Conservation (phyloP, 1,284 basidiomycete genomes). For the Paramarasmius palmivorus region DNA sequence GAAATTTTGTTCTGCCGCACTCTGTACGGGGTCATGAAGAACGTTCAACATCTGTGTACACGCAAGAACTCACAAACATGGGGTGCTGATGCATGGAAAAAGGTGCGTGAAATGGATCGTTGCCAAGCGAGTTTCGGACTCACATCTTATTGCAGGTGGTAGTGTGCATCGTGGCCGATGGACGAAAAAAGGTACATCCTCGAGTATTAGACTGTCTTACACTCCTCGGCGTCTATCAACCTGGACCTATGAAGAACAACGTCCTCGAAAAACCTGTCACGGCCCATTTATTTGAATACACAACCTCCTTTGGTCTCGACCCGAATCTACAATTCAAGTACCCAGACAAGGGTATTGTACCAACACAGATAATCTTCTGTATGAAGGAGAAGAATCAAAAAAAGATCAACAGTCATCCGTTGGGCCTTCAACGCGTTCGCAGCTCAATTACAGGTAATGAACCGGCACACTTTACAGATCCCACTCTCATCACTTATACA, state of each 20-base stretch:
- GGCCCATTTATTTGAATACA: conserved; percentile 96
- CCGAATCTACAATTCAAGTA: conserved; percentile 91
- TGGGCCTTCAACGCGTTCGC: conserved; percentile 97
- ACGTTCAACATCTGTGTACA: conserved; percentile 88
- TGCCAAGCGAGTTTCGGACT: background rate
- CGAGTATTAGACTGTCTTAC: conserved; percentile 93
- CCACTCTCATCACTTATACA: conserved; percentile 27
- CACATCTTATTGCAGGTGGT: conserved; percentile 64
- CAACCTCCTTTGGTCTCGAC: conserved; percentile 88
- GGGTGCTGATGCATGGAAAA: conserved; percentile 97
- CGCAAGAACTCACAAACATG: conserved; percentile 94
- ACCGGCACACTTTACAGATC: background rate
- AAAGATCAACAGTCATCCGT: conserved; percentile 94
- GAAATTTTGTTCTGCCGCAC: conserved; percentile 94
- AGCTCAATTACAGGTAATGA: conserved; percentile 62
- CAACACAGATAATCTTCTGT: conserved; percentile 89
- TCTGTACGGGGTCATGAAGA: conserved; percentile 94
- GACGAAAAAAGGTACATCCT: conserved; percentile 89
- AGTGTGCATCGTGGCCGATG: conserved; percentile 95
- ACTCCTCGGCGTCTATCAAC: conserved; percentile 77
- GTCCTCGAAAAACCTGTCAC: conserved; percentile 89
- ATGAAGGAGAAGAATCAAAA: conserved; percentile 96
- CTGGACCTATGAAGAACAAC: conserved; percentile 85
- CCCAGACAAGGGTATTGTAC: conserved; percentile 93
- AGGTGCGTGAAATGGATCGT: conserved; percentile 47